Conservation (phyloP, 2,329 filamentous ascomycete species). For the Taxawa tesnikishii region DNA sequence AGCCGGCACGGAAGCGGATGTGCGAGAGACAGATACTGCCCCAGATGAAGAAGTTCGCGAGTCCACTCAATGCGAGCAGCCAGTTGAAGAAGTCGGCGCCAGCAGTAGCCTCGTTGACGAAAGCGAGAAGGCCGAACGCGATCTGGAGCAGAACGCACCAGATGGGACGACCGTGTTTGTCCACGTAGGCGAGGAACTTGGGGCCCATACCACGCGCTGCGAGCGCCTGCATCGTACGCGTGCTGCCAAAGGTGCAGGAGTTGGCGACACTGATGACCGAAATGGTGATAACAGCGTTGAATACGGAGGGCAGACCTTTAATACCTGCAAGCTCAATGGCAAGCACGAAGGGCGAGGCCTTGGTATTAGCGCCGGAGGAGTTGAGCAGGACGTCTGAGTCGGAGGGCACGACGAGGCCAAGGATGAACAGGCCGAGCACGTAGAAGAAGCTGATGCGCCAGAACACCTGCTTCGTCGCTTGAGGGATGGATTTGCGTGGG, state of each 20-base stretch:
- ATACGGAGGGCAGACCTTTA: conserved; percentile 44
- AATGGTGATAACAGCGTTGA: conserved; percentile 52
- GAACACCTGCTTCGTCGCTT: conserved; percentile 12
- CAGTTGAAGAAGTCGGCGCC: conserved; percentile 57
- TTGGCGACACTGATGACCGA: conserved; percentile 46
- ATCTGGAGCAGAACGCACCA: conserved; percentile 57
- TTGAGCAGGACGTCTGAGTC: conserved; percentile 19
- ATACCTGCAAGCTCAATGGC: conserved; percentile 48
- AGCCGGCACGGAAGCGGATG: conserved; percentile 73
- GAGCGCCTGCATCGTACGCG: conserved; percentile 41
- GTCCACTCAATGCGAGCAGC: conserved; percentile 59
- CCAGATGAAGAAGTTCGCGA: conserved; percentile 67
- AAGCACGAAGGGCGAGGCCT: conserved; percentile 53
- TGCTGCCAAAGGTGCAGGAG: conserved; percentile 43
- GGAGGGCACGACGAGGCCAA: conserved; percentile 12
- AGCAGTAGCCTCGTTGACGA: conserved; percentile 49
- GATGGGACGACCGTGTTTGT: conserved; percentile 69
- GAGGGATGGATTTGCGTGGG: conserved; percentile 27
- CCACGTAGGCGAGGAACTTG: conserved; percentile 63
- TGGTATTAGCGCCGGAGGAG: conserved; percentile 18
- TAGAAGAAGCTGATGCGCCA: conserved; percentile 14
- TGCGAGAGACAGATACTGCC: conserved; percentile 72
- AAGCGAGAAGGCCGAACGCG: conserved; percentile 57
- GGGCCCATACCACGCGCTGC: conserved; percentile 53
- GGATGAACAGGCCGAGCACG: conserved; percentile 11